Conservation (phyloP, 257 asterid species). For the Buddleja alternifolia region DNA sequence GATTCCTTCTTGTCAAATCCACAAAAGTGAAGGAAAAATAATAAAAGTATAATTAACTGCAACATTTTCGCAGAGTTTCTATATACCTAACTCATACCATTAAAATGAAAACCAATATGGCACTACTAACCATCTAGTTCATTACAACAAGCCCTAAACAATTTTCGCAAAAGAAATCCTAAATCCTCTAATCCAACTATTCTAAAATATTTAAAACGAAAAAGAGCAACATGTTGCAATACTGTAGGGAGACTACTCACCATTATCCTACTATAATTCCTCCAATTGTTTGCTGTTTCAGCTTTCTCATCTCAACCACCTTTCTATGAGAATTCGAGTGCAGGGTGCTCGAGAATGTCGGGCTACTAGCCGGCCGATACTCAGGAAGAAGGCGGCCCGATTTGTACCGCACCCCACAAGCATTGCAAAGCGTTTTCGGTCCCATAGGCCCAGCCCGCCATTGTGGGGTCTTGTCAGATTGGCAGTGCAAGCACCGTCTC, state of each 20-base stretch:
- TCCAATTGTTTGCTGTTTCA: slow-evolving; percentile 46
- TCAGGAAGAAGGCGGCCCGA: slow-evolving; percentile 88
- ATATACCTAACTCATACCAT: slow-evolving; percentile 25
- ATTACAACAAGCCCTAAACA: slow-evolving; percentile 44
- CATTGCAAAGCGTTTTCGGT: slow-evolving; percentile 82
- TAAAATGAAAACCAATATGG: slow-evolving; percentile 35
- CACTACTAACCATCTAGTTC: slow-evolving; percentile 45
- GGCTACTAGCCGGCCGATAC: slow-evolving; percentile 90
- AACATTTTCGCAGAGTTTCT: slow-evolving; percentile 25
- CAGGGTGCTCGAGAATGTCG: slow-evolving; percentile 56
- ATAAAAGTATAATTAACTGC: neutral
- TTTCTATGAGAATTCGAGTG: slow-evolving; percentile 91
- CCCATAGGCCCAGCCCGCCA: slow-evolving; percentile 96
- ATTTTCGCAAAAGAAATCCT: slow-evolving; percentile 42
- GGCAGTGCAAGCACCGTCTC: slow-evolving; percentile 81
- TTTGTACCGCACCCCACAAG: slow-evolving; percentile 90
- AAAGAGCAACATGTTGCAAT: slow-evolving; percentile 24
- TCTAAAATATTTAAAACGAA: slow-evolving; percentile 27
- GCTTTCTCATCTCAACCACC: slow-evolving; percentile 86
- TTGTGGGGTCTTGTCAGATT: slow-evolving; percentile 83
- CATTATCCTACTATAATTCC: slow-evolving; percentile 57
- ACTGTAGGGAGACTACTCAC: slow-evolving; percentile 36
- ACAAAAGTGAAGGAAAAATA: neutral
- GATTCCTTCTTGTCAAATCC: neutral
- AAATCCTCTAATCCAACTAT: slow-evolving; percentile 49